Conservation (phyloP, 2,329 filamentous ascomycete species). For the Exophiala oligosperma region DNA sequence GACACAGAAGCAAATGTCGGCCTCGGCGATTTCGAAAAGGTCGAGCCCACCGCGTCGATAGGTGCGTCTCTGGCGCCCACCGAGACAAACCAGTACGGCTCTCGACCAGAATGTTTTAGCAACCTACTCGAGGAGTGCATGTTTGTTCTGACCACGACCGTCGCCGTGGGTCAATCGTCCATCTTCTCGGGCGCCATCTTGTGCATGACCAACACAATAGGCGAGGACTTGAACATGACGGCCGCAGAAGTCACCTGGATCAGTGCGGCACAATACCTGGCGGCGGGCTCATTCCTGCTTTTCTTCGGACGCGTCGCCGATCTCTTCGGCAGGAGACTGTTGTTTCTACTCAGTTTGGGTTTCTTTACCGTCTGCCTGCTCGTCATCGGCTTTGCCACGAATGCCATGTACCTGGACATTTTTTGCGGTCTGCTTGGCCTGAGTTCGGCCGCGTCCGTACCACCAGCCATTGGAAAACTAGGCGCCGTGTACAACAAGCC, state of each 20-base stretch:
- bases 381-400: slow-evolving; percentile 60
- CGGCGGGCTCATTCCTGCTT: slow-evolving; percentile 64
- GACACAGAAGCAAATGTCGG: slow-evolving; percentile 7
- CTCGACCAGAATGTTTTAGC: slow-evolving; percentile 60
- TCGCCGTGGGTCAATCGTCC: slow-evolving; percentile 64
- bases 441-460: slow-evolving; percentile 63
- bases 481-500: slow-evolving; percentile 65
- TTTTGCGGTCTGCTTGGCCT: slow-evolving; percentile 65
- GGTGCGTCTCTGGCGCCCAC: slow-evolving; percentile 12
- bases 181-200: slow-evolving; percentile 61
- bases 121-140: slow-evolving; percentile 63
- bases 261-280: slow-evolving; percentile 61
- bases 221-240: slow-evolving; percentile 60
- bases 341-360: slow-evolving; percentile 62
- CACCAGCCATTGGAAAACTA: slow-evolving; percentile 64
- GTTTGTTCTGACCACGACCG: slow-evolving; percentile 66
- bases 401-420: slow-evolving; percentile 60
- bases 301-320: slow-evolving; percentile 67
- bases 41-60: slow-evolving; percentile 15
- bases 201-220: slow-evolving; percentile 64
- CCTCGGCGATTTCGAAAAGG: slow-evolving; percentile 9
- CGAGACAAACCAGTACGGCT: slow-evolving; percentile 20
- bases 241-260: slow-evolving; percentile 69
- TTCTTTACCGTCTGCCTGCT: slow-evolving; percentile 60
- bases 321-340: slow-evolving; percentile 61